phyloP scores from a whole-genome alignment of 176 grass and related monocot genomes.

The Zizania latifolia region DNA sequence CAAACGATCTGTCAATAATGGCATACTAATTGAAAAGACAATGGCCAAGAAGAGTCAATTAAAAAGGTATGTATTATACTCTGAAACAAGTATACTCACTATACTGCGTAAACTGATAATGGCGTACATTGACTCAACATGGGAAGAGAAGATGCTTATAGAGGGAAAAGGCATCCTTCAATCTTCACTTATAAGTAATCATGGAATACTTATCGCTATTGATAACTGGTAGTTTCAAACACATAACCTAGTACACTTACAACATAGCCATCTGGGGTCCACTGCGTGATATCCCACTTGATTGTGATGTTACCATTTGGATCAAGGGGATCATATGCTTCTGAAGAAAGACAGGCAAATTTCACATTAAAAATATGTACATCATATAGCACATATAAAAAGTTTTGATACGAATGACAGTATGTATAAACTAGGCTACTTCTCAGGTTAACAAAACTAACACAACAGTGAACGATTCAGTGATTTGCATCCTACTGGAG shows the following conservation, averaged over 20 bases:
- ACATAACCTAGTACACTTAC: slow-evolving; percentile 38
- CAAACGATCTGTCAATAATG: background rate
- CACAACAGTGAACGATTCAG: background rate
- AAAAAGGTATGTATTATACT: background rate
- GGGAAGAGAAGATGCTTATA: too few relatives aligned
- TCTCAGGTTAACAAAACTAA: background rate
- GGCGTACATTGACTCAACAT: background rate
- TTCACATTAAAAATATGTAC: background rate
- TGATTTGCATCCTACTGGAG: background rate
- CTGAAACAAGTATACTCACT: background rate
- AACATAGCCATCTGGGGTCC: slow-evolving; percentile 79
- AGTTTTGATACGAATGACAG: background rate
- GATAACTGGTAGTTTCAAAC: background rate
- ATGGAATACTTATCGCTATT: background rate
- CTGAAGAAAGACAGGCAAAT: slow-evolving; percentile 33
- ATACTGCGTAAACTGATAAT: too few relatives aligned
- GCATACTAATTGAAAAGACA: background rate
- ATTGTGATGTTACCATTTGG: slow-evolving; percentile 79
- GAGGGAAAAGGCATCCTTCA: too few relatives aligned
- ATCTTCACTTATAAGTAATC: background rate
- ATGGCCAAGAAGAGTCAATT: background rate
- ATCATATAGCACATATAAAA: background rate
- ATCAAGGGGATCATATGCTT: slow-evolving; percentile 73
- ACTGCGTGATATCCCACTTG: slow-evolving; percentile 78
- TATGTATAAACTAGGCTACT: background rate